phyloP scores from a whole-genome alignment of 306 rosid genomes.

The Neltuma alba region DNA sequence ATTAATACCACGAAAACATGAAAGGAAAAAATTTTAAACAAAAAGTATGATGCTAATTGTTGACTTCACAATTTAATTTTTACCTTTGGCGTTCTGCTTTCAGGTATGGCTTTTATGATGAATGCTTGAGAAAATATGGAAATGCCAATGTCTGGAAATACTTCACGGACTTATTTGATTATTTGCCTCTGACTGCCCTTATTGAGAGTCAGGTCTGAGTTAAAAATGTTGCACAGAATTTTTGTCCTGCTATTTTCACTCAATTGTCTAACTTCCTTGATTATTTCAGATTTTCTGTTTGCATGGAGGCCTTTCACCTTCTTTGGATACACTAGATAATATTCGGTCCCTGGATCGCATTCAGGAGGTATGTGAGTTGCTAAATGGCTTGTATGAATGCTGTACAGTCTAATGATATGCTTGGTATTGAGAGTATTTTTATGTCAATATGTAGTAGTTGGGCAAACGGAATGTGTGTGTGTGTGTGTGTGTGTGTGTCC shows the following conservation, averaged over 20 bases:
- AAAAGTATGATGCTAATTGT: constrained; percentile 7
- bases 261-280: constrained; percentile 35
- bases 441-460: constrained; percentile 21
- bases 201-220: constrained; percentile 95
- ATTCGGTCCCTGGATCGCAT: constrained; percentile 92
- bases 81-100: constrained; percentile 33
- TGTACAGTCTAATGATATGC: constrained; percentile 17
- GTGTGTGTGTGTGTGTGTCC: too few relatives aligned
- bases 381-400: constrained; percentile 26
- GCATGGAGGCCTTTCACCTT: constrained; percentile 99
- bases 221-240: constrained; percentile 21
- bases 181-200: constrained; percentile 95
- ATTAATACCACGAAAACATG: constrained; percentile 1
- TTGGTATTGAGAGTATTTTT: constrained; percentile 12
- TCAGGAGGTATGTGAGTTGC: constrained; percentile 70
- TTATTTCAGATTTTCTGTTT: constrained; percentile 82
- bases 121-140: constrained; percentile 98
- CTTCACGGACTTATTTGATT: constrained; percentile 93
- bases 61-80: constrained; percentile 26
- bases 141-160: constrained; percentile 97
- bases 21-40: too few relatives aligned
- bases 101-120: constrained; percentile 98
- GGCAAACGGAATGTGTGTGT: background rate
- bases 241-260: constrained; percentile 32
- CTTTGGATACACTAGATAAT: constrained; percentile 94